Evolutionary conservation across 2,329 filamentous ascomycete genomes (phyloP), one percentile per base, ranked within the genome.

Genomic region (Capronia epimyces): DNA sequence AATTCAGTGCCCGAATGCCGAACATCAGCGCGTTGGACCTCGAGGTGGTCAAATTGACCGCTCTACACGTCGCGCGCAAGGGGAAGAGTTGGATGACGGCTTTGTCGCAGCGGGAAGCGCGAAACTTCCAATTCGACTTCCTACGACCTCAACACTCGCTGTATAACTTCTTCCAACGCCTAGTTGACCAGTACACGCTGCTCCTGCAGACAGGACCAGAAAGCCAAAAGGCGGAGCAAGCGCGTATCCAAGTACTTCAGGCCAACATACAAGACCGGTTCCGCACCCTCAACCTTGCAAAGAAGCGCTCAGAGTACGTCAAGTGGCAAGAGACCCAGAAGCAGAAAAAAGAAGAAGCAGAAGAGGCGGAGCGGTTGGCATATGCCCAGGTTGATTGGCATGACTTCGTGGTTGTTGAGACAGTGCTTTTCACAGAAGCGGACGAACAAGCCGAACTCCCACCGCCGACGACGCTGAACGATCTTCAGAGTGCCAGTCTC

Each of bases 301-400:
- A 84, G 71, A 82, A 90, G 67, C 81, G 93, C 46, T 87, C 91
- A 4, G 89, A 94, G 61, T 97, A 90, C 77, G 78, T 85, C 58
- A 89, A 88, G 67, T 87, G 82, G 64, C 86, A 93, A 63, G 87
- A 93, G 60, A 75, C 83, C 48, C 87, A 96, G 71, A 91, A 90
- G 67, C 81, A 84, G 62, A 87, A 90, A 75, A 89, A 90, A 65
- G 89, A 95, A 63, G 89, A 94, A 64, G 83, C 90, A 57, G 86
- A 85, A 34, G 87, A 94, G 65, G 82, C 89, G 63, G 87, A 95
- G 67, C 83, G 84, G 63, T 72, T 83, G 43, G 78, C 79, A 46
- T 86, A 93, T 68, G 86, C 86, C 1, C 86, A 93, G 62, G 93
- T 98, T 57, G 93, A 98, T 69, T 98, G 93, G 93, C 88, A 95